Percentiles rank a stretch among this genome's conserved stretches.
phyloP scores from a whole-genome alignment of 2,329 filamentous ascomycete species.

The Penicillium sp. region DNA sequence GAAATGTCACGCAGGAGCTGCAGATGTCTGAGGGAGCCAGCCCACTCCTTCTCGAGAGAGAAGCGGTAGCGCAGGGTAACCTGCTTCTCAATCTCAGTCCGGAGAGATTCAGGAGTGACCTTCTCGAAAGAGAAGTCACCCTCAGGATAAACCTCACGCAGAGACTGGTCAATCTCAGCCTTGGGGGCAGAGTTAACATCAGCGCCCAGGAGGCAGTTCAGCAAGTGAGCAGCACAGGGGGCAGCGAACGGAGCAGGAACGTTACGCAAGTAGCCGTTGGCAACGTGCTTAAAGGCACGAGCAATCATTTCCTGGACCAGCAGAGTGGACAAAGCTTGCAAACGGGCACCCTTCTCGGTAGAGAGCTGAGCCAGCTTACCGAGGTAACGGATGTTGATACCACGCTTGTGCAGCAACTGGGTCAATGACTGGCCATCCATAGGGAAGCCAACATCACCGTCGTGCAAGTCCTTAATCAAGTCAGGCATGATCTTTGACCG shows the following conservation, averaged over 20 bases:
- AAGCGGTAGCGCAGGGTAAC: slow-evolving; percentile 74
- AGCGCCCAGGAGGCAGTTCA: slow-evolving; percentile 88
- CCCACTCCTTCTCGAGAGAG: slow-evolving; percentile 68
- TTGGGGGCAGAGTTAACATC: slow-evolving; percentile 74
- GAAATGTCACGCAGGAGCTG: slow-evolving; percentile 88
- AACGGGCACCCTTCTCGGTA: slow-evolving; percentile 65
- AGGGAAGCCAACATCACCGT: slow-evolving; percentile 93
- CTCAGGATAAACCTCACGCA: slow-evolving; percentile 77
- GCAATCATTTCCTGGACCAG: slow-evolving; percentile 89
- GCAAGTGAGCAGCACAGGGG: slow-evolving; percentile 76
- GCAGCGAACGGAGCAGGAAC: slow-evolving; percentile 79
- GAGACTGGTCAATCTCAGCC: slow-evolving; percentile 71
- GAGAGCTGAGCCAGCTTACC: slow-evolving; percentile 75
- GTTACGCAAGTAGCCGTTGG: slow-evolving; percentile 74
- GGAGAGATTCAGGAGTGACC: slow-evolving; percentile 71
- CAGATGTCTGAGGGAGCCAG: slow-evolving; percentile 65
- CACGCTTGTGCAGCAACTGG: slow-evolving; percentile 88
- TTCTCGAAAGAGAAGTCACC: slow-evolving; percentile 79
- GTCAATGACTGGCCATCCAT: slow-evolving; percentile 96
- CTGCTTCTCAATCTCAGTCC: slow-evolving; percentile 69
- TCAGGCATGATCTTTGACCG: slow-evolving; percentile 77
- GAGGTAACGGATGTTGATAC: slow-evolving; percentile 96
- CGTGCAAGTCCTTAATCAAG: slow-evolving; percentile 80
- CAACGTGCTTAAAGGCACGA: slow-evolving; percentile 93
- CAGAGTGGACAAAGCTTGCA: slow-evolving; percentile 75